Base-by-base conservation (phyloP, 805 yeast species). In the Pichia exigua region DNA sequence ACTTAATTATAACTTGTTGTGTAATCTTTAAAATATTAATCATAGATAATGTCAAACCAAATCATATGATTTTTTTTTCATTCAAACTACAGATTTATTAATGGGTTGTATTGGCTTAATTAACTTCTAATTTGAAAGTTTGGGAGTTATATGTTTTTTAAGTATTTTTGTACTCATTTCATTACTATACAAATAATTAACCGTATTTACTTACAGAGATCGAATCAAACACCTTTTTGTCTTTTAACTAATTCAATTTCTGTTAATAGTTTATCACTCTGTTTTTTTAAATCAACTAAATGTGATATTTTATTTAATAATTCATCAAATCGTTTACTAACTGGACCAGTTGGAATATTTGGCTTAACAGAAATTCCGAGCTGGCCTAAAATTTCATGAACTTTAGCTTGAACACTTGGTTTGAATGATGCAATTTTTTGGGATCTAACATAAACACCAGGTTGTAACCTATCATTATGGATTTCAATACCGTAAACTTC, bases 371-470 rank as follows among this genome's bases (percentile, higher is more conserved):
- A 85, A 11, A 94, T 68, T 3, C 83, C 90, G 54, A 94, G 68
- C 62, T 94, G 99, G 51, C 83, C 85, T 54, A 92, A 67, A 12
- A 82, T 74, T 18, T 79, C 77, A 28, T 69, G 65, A 10, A 85
- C 79, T 61, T 81, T 83, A 26, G 78, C 73, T 59, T 85, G 90
- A 9, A 83, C 72, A 41, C 85, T 82, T 2, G 96, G 92, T 60
- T 90, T 90, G 62, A 84, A 81, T 1, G 87, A 79, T 1, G 91
- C 78, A 48, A 89, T 78, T 63, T 87, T 86, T 4, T 85, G 71
- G 0, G 97, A 89, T 56, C 99, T 75, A 53, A 92, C 70, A 48
- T 75, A 80, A 2, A 89, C 97, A 30, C 98, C 98, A 0, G 95
- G 85, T 5, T 77, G 77, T 9, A 86, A 63, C 57, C 82, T 80